Conservation (phyloP, 2,329 filamentous ascomycete genomes). For the Arthrobotrys musiformis region DNA sequence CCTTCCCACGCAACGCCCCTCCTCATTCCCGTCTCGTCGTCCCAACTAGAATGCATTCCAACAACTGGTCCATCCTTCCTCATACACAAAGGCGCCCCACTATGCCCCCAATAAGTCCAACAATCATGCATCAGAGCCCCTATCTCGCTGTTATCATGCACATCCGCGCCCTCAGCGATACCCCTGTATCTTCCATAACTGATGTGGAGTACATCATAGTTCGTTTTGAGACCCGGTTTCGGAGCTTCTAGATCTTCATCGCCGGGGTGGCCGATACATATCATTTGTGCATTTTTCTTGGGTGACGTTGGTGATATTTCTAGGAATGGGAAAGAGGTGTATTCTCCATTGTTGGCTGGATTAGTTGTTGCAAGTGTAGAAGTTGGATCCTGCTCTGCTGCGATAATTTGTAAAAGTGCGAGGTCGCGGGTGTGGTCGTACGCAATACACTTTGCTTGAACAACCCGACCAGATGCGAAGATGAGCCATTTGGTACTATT, state of each 20-base stretch:
- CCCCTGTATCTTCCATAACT: conserved; percentile 65
- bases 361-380: conserved; percentile 44
- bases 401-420: conserved; percentile 65
- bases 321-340: conserved; percentile 14
- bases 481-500: conserved; percentile 63
- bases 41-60: conserved; percentile 69
- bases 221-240: conserved; percentile 61
- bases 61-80: conserved; percentile 63
- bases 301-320: conserved; percentile 37
- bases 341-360: neutral
- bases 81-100: conserved; percentile 67
- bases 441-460: conserved; percentile 63
- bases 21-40: conserved; percentile 67
- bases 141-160: conserved; percentile 68
- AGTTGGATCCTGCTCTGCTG: conserved; percentile 59
- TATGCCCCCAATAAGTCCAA: conserved; percentile 71
- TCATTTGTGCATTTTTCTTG: conserved; percentile 55
- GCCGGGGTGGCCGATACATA: conserved; percentile 64
- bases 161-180: conserved; percentile 62
- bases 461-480: conserved; percentile 63
- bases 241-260: conserved; percentile 65
- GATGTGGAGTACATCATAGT: conserved; percentile 66
- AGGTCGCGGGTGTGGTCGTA: conserved; percentile 66
- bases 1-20: conserved; percentile 66
- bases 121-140: conserved; percentile 68